Evolutionary conservation across 257 asterid genomes (phyloP).

Genomic region (Solanum chmielewskii): DNA sequence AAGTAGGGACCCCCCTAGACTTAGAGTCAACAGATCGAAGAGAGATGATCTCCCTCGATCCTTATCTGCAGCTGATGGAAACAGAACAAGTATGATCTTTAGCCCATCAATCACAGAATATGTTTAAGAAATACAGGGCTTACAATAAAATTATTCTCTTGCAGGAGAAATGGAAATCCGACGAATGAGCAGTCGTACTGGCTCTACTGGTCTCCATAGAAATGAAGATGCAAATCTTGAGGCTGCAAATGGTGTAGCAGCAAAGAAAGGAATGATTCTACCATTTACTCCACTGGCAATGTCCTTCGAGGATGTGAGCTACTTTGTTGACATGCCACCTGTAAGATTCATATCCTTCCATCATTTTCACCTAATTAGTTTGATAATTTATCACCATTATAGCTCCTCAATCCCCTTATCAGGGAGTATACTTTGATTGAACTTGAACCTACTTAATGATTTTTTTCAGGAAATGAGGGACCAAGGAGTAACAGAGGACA

Average conservation of each 20-base stretch:
- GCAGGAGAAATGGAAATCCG: conserved; percentile 60
- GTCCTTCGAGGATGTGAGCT: conserved; percentile 39
- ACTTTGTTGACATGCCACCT: conserved; percentile 45
- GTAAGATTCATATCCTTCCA: conserved; percentile 21
- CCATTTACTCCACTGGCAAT: conserved; percentile 52
- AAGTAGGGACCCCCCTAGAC: conserved; percentile 31
- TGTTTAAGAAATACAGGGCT: not conserved
- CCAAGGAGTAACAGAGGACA: conserved; percentile 41
- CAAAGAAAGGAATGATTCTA: conserved; percentile 52
- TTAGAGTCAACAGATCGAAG: conserved; percentile 31
- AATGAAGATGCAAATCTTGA: conserved; percentile 13
- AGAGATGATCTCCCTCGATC: conserved; percentile 32
- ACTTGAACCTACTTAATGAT: not conserved
- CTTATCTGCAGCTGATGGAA: conserved; percentile 38
- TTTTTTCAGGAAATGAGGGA: conserved; percentile 41
- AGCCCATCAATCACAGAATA: not conserved
- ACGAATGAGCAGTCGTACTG: conserved; percentile 43
- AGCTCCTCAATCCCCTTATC: not conserved
- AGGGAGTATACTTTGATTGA: not conserved
- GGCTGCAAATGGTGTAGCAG: conserved; percentile 15
- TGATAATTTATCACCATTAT: not conserved
- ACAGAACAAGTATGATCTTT: conserved; percentile 37
- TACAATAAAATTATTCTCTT: not conserved
- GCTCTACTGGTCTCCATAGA: conserved; percentile 1
- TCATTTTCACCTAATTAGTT: not conserved